Evolutionary conservation across 2,329 filamentous ascomycete species (phyloP).

Genomic region (Claviceps pusilla): DNA sequence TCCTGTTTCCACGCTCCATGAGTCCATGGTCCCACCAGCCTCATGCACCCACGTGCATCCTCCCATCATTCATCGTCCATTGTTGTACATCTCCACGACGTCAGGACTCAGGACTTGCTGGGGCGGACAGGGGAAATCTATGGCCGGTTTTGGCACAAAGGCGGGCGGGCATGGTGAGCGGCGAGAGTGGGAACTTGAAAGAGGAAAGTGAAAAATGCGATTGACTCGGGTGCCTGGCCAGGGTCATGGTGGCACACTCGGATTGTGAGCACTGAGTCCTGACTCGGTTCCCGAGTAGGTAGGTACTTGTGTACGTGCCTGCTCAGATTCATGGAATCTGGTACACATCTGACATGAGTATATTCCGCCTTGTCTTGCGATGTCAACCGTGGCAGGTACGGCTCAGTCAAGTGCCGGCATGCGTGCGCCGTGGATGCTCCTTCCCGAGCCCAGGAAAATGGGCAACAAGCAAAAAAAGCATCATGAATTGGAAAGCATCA

Average conservation of each 20-base stretch:
- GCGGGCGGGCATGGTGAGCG: not conserved
- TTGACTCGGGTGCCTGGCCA: not conserved
- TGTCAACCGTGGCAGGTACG: not conserved
- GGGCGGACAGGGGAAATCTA: not conserved
- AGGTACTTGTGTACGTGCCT: no score
- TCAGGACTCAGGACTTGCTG: not conserved
- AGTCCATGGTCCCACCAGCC: not conserved
- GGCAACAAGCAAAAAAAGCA: not conserved
- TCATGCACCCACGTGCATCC: not conserved
- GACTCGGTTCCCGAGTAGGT: not conserved
- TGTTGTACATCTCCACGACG: slow-evolving; percentile 1
- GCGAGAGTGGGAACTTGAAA: not conserved
- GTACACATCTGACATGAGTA: not conserved
- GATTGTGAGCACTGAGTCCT: not conserved
- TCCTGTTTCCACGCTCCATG: not conserved
- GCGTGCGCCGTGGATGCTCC: not conserved
- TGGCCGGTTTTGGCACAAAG: not conserved
- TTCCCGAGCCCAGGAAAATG: not conserved
- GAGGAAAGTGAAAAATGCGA: not conserved
- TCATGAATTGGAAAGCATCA: not conserved
- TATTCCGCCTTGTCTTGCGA: no score
- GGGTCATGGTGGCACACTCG: not conserved
- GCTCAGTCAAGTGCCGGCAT: not conserved
- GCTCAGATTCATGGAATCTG: not conserved
- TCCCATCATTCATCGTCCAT: slow-evolving; percentile 1